Percentiles rank a stretch among this genome's conserved stretches.
Conservation (phyloP, 345 rosid genomes). For the Lagerstroemia speciosa region DNA sequence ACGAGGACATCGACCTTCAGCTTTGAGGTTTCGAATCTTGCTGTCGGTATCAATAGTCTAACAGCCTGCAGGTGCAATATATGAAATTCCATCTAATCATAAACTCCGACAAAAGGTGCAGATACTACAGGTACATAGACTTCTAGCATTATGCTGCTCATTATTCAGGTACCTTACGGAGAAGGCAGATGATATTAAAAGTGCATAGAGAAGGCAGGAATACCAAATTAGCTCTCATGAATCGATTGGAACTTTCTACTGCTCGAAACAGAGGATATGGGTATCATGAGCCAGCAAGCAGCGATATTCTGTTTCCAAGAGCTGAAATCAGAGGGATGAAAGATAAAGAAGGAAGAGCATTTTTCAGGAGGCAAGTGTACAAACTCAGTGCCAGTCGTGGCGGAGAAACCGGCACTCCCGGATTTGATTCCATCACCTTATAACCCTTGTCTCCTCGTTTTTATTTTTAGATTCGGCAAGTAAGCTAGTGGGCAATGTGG, state of each 20-base stretch:
- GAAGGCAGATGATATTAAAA: neutral
- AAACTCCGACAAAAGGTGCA: neutral
- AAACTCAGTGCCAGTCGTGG: too few species aligned
- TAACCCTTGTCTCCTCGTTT: neutral
- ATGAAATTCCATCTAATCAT: neutral
- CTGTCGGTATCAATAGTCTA: conserved; percentile 68
- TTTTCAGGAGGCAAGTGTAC: too few species aligned
- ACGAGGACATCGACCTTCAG: conserved; percentile 53
- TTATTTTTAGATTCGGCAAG: neutral
- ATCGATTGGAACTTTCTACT: neutral
- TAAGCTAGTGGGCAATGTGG: neutral
- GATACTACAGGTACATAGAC: neutral
- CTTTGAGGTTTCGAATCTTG: conserved; percentile 75
- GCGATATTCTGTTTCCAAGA: neutral
- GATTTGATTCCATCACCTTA: too few species aligned
- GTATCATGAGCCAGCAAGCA: neutral
- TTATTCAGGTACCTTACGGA: neutral
- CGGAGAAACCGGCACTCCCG: too few species aligned
- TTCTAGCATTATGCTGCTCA: neutral
- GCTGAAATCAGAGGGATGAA: neutral
- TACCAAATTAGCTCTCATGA: neutral
- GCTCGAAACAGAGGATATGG: neutral
- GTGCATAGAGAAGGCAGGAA: neutral
- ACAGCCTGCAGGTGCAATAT: conserved; percentile 39
- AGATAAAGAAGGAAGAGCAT: neutral